Conservation (phyloP, 2,329 filamentous ascomycete species). For the Ascochyta clinopodiicola region DNA sequence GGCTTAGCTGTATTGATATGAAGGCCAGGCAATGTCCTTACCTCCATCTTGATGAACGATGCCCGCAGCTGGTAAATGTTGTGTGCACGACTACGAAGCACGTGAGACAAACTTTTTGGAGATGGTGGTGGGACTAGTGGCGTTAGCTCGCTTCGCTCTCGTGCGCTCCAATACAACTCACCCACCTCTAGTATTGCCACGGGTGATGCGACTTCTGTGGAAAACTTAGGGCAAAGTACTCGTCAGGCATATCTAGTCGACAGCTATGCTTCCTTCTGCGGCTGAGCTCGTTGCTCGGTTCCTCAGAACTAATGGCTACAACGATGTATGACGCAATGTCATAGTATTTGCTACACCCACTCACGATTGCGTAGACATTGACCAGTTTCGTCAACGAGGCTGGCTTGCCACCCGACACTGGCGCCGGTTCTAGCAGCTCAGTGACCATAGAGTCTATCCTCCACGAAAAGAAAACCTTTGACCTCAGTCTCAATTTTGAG, state of each 20-base stretch:
- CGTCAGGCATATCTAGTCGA: background rate
- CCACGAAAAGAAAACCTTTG: conserved; percentile 65
- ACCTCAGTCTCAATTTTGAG: conserved; percentile 63
- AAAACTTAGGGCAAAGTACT: background rate
- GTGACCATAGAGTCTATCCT: conserved; percentile 67
- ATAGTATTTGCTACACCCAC: conserved; percentile 1
- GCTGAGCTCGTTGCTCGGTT: conserved; percentile 52
- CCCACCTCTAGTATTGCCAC: background rate
- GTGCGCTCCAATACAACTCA: conserved; percentile 1
- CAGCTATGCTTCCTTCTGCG: conserved; percentile 46
- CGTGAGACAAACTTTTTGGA: conserved; percentile 19
- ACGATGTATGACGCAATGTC: conserved; percentile 42
- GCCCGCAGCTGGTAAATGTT: background rate
- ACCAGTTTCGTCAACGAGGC: conserved; percentile 65
- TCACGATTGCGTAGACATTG: conserved; percentile 56
- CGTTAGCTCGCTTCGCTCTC: conserved; percentile 11
- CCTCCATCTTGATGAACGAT: conserved; percentile 3
- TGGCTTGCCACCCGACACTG: conserved; percentile 59
- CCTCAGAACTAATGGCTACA: conserved; percentile 50
- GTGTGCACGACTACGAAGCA: background rate
- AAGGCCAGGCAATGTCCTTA: background rate
- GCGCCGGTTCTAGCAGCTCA: conserved; percentile 49
- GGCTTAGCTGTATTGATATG: background rate
- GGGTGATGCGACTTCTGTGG: conserved; percentile 2
- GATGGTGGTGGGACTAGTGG: conserved; percentile 6